Percentiles rank a stretch among this genome's conserved stretches.
Evolutionary conservation across 2,329 filamentous ascomycete species (phyloP).

Genomic region (Xenoacremonium recifei): DNA sequence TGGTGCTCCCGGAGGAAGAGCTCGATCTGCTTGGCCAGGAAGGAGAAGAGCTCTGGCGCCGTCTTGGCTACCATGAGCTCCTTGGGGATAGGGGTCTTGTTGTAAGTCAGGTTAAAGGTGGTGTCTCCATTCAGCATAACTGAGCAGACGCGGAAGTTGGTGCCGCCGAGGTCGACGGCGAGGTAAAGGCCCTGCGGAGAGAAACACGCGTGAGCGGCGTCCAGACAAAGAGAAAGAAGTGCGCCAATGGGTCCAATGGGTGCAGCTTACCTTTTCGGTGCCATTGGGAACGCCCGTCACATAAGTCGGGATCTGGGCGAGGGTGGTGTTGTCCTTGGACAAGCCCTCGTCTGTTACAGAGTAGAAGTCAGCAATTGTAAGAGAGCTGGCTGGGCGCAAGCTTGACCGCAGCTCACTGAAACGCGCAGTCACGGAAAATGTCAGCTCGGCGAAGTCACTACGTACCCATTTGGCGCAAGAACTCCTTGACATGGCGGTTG

Average conservation of each 20-base stretch:
- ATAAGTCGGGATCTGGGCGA: constrained; percentile 97
- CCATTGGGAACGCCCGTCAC: constrained; percentile 95
- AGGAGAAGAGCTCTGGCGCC: constrained; percentile 83
- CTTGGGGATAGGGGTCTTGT: constrained; percentile 86
- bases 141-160: constrained; percentile 97
- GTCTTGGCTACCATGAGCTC: constrained; percentile 88
- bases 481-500: constrained; percentile 79
- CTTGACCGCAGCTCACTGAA: too few species aligned
- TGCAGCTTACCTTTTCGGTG: constrained; percentile 77
- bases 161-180: constrained; percentile 95
- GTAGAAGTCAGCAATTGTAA: too few species aligned
- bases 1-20: constrained; percentile 85
- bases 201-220: not conserved
- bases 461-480: constrained; percentile 77
- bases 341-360: constrained; percentile 80
- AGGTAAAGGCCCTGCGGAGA: constrained; percentile 78
- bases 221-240: not conserved
- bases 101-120: constrained; percentile 90
- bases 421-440: too few species aligned
- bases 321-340: constrained; percentile 69
- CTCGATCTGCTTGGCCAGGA: constrained; percentile 91
- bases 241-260: not conserved
- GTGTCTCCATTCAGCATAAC: constrained; percentile 91
- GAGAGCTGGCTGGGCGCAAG: too few species aligned
- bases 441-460: constrained; percentile 14